These are phyloP conservation scores for Herpotrichia juniperi DNA, from an alignment of 2,329 filamentous ascomycete genomes.

Conservation along the genomic window DNA sequence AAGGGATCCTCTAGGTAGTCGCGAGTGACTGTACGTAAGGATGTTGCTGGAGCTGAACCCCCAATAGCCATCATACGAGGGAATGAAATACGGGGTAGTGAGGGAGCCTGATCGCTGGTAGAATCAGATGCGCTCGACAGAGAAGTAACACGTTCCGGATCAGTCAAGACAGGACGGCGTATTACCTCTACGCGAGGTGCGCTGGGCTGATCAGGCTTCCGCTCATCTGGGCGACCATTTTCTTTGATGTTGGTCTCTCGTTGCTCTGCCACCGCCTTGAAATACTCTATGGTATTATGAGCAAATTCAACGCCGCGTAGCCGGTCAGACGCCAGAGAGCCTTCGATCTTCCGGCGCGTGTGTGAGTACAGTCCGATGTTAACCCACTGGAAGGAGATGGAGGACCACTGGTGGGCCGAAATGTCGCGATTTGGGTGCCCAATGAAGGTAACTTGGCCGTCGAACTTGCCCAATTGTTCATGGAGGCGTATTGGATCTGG, in stretches of 20 bases:
- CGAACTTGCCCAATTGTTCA: constrained; percentile 31
- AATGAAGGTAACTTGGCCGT: constrained; percentile 54
- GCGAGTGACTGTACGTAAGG: constrained; percentile 13
- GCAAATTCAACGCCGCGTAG: constrained; percentile 43
- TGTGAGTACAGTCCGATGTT: constrained; percentile 54
- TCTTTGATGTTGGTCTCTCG: constrained; percentile 28
- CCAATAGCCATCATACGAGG: not conserved
- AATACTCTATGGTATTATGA: constrained; percentile 48
- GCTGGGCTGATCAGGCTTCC: constrained; percentile 3
- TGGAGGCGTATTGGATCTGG: constrained; percentile 50
- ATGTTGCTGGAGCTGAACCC: not conserved
- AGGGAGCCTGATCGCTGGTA: not conserved
- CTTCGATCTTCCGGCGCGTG: constrained; percentile 50
- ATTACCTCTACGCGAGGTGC: not conserved
- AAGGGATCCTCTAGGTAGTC: constrained; percentile 36
- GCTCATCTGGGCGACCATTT: constrained; percentile 12
- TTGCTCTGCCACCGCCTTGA: constrained; percentile 50
- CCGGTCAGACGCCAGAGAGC: constrained; percentile 50
- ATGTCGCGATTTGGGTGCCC: constrained; percentile 56
- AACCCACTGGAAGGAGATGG: constrained; percentile 48
- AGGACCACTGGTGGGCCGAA: constrained; percentile 55
- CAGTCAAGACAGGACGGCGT: constrained; percentile 8
- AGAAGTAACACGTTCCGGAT: constrained; percentile 7
- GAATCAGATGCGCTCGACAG: constrained; percentile 13
- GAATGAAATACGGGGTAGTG: not conserved